Evolutionary conservation across 2,329 filamentous ascomycete genomes (phyloP).

Genomic region (Chlorencoelia australis): DNA sequence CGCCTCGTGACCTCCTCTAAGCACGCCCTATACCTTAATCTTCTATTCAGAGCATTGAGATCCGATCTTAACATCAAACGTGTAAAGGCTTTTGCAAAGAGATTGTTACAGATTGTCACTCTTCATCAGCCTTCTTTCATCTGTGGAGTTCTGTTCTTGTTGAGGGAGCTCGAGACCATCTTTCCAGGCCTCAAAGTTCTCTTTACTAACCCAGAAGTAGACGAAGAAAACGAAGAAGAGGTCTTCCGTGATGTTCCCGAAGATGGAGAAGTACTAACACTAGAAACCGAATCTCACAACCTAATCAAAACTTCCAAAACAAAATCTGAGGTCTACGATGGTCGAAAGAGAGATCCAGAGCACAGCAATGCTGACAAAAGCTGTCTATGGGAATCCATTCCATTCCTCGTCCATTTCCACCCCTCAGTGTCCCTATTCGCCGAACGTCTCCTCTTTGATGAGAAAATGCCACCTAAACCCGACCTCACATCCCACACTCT

Average conservation of each 20-base stretch:
- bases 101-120: conserved; percentile 76
- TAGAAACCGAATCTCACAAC: not conserved
- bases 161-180: conserved; percentile 67
- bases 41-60: conserved; percentile 81
- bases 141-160: conserved; percentile 83
- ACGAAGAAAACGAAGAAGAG: conserved; percentile 50
- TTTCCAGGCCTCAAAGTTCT: conserved; percentile 76
- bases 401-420: conserved; percentile 76
- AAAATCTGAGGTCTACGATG: conserved; percentile 53
- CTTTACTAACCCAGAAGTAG: conserved; percentile 69
- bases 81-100: conserved; percentile 92
- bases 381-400: conserved; percentile 78
- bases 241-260: conserved; percentile 54
- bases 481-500: conserved; percentile 84
- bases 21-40: conserved; percentile 87
- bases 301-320: conserved; percentile 6
- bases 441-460: conserved; percentile 55
- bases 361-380: conserved; percentile 88
- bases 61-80: conserved; percentile 81
- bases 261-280: conserved; percentile 30
- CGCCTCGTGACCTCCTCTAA: conserved; percentile 85
- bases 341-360: conserved; percentile 82
- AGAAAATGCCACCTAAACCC: conserved; percentile 72
- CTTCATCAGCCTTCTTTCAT: conserved; percentile 89
- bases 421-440: conserved; percentile 86